phyloP scores from a whole-genome alignment of 805 yeast species.

The Kodamaea laetipori region DNA sequence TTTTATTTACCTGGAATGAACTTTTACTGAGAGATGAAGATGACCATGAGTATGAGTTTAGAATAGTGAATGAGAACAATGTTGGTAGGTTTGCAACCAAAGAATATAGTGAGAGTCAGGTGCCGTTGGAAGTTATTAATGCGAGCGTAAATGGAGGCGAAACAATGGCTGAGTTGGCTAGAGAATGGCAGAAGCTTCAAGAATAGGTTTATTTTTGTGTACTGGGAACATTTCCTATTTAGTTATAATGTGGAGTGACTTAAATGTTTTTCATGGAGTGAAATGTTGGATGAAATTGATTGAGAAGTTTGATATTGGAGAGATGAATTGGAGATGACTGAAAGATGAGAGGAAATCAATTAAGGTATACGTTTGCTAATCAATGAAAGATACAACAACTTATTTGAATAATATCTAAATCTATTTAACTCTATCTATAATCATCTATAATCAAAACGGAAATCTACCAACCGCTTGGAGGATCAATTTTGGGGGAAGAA shows the following conservation, averaged over 20 bases:
- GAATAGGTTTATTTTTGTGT: background rate
- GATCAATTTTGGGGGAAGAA: background rate
- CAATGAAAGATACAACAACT: no score
- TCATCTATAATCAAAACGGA: background rate
- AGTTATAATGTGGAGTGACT: no score
- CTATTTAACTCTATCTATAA: no score
- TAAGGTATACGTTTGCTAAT: no score
- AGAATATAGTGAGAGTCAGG: conserved; percentile 87
- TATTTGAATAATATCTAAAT: no score
- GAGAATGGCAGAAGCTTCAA: conserved; percentile 47
- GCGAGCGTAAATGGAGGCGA: conserved; percentile 66
- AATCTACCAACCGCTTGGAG: background rate
- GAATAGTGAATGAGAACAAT: conserved; percentile 70
- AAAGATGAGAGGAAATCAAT: no score
- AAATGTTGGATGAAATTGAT: no score
- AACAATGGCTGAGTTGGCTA: conserved; percentile 68
- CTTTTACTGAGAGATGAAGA: conserved; percentile 34
- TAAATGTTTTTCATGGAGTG: no score
- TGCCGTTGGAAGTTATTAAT: conserved; percentile 88
- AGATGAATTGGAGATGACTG: no score
- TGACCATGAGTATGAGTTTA: conserved; percentile 49
- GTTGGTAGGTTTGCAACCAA: conserved; percentile 75
- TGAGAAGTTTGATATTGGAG: no score
- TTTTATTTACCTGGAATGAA: conserved; percentile 86
- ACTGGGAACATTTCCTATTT: background rate